Base-by-base conservation (phyloP, 1,284 basidiomycete genomes). In the Tilletia setariae region DNA sequence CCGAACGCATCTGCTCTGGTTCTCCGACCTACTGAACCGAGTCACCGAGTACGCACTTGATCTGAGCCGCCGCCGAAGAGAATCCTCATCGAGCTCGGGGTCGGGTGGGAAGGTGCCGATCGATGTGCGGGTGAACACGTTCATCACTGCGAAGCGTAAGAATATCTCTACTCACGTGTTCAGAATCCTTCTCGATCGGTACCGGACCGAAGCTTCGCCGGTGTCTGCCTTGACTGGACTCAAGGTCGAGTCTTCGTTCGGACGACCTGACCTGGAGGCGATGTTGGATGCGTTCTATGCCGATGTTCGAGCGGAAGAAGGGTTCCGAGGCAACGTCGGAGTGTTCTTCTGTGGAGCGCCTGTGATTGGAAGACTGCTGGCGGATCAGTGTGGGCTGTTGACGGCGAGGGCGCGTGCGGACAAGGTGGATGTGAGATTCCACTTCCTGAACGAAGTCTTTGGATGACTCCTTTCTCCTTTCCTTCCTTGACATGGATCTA, bases 301-400 rank as follows among this genome's bases (percentile, higher is more conserved):
- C 15, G 63, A 69, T 21, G 23, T 69, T 15, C 30, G 44, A 11
- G 25, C 16, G 23, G 7, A 13, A 51, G 51, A 46, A 21, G 23
- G 64, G 32, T 21, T 43, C 43, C 30, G 32, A 13, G 49, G 49
- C 40, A 35, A 64, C n/a, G 35, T 65, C 19, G 67, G 67, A 32
- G 67, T 68, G 9, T 64, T 68, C 62, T 68, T 68, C 51, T 68
- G 67, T 28, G 67, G 67, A 11, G 15, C 67, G 40, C 61, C 67
- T 15, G 35, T 30, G 2, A 42, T 68, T 21, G 67, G 61, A 3
- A 23, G 32, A 16, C 11, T 49, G 40, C 25, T 68, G 19, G 61
- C 61, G 0, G 67, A 68, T 25, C 62, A 46, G 11, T 64, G 62
- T 9, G 3, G n/a, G 40, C 7, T 51, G 23, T 35, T 65, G 9